Conservation (phyloP, 2,329 filamentous ascomycete genomes). For the Cordyceps farinosa region DNA sequence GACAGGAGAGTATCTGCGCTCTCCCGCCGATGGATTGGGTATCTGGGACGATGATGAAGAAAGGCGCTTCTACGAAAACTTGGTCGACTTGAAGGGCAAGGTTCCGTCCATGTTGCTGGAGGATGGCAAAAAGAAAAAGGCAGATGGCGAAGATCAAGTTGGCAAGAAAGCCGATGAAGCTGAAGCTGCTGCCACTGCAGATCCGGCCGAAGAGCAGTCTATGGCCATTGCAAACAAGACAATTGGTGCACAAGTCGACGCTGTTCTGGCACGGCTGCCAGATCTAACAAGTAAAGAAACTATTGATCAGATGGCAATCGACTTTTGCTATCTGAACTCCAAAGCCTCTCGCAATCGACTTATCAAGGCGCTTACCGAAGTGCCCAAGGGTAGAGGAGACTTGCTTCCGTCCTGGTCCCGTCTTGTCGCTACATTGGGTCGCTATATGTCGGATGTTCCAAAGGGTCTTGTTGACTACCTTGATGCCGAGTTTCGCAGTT, state of each 20-base stretch:
- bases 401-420: conserved; percentile 89
- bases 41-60: conserved; percentile 99
- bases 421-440: conserved; percentile 85
- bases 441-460: conserved; percentile 91
- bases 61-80: conserved; percentile 94
- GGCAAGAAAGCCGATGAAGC: conserved; percentile 66
- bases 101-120: conserved; percentile 92
- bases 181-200: conserved; percentile 46
- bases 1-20: conserved; percentile 86
- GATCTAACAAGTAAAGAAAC: conserved; percentile 88
- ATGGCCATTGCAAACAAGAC: conserved; percentile 97
- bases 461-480: conserved; percentile 88
- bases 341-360: conserved; percentile 95
- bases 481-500: conserved; percentile 92
- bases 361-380: conserved; percentile 87
- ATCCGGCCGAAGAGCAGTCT: conserved; percentile 73
- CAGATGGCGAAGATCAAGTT: conserved; percentile 74
- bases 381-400: conserved; percentile 90
- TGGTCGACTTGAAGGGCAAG: conserved; percentile 92
- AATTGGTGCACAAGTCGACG: conserved; percentile 93
- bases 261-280: conserved; percentile 79
- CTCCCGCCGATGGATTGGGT: conserved; percentile 83
- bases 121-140: conserved; percentile 90
- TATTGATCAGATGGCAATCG: conserved; percentile 87
- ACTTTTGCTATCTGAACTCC: conserved; percentile 97